A percentile compares a stretch with the other conserved stretches of the same genome.
Conservation (phyloP, 768 basidiomycete genomes). For the Sporobolomyces phaffii region DNA sequence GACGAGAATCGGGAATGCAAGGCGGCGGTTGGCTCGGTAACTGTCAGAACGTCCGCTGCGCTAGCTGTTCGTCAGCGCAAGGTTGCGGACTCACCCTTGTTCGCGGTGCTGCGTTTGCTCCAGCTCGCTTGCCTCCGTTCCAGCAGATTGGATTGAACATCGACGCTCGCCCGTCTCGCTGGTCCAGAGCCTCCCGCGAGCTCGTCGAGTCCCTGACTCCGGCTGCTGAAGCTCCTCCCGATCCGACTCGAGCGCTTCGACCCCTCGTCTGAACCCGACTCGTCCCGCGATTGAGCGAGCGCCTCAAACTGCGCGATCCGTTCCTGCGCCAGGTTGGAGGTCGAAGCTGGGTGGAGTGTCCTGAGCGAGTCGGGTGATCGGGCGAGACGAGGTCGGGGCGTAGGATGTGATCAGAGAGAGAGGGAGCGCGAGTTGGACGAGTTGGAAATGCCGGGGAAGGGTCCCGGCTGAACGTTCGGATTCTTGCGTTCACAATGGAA, state of each 20-base stretch:
- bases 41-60: too few relatives aligned
- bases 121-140: slow-evolving; percentile 7
- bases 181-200: background rate
- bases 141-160: background rate
- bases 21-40: too few relatives aligned
- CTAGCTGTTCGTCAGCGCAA: too few relatives aligned
- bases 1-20: background rate
- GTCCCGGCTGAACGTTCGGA: too few relatives aligned
- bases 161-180: background rate
- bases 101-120: slow-evolving; percentile 1
- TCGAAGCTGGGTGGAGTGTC: background rate
- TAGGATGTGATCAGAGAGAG: background rate
- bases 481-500: too few relatives aligned
- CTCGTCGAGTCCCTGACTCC: background rate
- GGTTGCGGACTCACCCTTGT: background rate
- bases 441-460: too few relatives aligned
- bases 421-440: background rate
- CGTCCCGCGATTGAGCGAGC: background rate
- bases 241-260: slow-evolving; percentile 1
- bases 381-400: too few relatives aligned
- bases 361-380: background rate
- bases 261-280: background rate
- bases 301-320: slow-evolving; percentile 11
- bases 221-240: background rate
- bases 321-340: background rate